A percentile compares a stretch with the other conserved stretches of the same genome.
Conservation (phyloP, 768 basidiomycete species). For the Pleurotus eryngii region DNA sequence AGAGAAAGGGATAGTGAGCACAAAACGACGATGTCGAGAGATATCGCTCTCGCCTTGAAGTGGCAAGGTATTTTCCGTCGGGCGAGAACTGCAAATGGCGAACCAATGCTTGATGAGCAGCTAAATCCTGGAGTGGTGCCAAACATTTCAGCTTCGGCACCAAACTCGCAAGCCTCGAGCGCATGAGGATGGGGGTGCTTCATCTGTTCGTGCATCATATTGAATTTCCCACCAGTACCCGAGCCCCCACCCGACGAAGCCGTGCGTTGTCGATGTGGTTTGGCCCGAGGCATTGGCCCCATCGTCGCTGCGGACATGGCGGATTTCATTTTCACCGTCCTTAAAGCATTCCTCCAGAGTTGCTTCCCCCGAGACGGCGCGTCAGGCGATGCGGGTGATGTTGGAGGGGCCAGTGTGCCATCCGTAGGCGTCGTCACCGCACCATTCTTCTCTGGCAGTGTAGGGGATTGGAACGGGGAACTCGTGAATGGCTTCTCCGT, state of each 20-base stretch:
- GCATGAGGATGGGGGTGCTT: slow-evolving; percentile 29
- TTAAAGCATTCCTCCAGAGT: slow-evolving; percentile 42
- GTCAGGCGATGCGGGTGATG: slow-evolving; percentile 7
- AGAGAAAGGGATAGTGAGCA: background rate
- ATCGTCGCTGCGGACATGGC: slow-evolving; percentile 15
- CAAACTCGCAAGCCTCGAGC: slow-evolving; percentile 53
- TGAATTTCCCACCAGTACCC: slow-evolving; percentile 20
- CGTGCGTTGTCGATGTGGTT: slow-evolving; percentile 33
- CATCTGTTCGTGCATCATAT: slow-evolving; percentile 27
- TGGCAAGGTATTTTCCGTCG: slow-evolving; percentile 70
- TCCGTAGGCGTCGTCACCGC: background rate
- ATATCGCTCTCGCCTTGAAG: slow-evolving; percentile 49
- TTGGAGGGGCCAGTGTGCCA: background rate
- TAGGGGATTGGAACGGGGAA: slow-evolving; percentile 8
- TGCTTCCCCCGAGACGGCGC: slow-evolving; percentile 31
- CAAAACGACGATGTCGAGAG: background rate
- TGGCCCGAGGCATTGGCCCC: slow-evolving; percentile 15
- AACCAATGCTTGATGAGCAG: slow-evolving; percentile 65
- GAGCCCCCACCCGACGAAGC: slow-evolving; percentile 24
- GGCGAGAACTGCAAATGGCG: slow-evolving; percentile 75
- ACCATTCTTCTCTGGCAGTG: slow-evolving; percentile 16
- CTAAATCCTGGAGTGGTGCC: slow-evolving; percentile 55
- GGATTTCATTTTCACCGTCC: slow-evolving; percentile 40
- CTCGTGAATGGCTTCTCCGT: background rate
- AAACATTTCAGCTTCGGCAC: slow-evolving; percentile 54